phyloP scores from a whole-genome alignment of 371 early-diverging fungal species.

The Syncephalastrum sp. region DNA sequence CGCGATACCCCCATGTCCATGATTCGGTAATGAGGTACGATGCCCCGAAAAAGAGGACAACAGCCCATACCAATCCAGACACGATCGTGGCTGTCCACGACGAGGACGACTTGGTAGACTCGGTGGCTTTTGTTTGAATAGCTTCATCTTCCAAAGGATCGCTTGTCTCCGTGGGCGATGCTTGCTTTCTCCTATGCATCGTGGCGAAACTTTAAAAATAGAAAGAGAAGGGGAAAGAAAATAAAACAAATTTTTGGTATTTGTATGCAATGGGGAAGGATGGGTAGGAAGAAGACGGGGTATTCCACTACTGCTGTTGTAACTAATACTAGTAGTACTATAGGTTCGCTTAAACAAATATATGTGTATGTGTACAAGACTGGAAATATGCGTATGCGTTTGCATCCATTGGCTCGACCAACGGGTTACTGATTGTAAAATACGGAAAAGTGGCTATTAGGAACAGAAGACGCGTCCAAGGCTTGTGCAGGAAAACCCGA shows the following conservation, averaged over 20 bases:
- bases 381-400: too few species aligned
- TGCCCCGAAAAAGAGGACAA: conserved; percentile 52
- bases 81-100: conserved; percentile 7
- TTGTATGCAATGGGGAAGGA: not conserved
- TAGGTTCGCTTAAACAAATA: too few species aligned
- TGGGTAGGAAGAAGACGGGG: too few species aligned
- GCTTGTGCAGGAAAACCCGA: conserved; percentile 11
- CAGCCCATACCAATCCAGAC: conserved; percentile 26
- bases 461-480: conserved; percentile 5
- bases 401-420: too few species aligned
- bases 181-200: conserved; percentile 2
- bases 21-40: conserved; percentile 79
- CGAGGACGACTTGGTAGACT: not conserved
- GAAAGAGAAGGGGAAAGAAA: not conserved
- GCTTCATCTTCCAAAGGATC: too few species aligned
- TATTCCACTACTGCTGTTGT: too few species aligned
- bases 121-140: not conserved
- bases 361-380: too few species aligned
- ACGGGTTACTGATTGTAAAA: conserved; percentile 14
- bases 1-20: conserved; percentile 75
- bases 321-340: too few species aligned
- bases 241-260: not conserved
- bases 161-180: not conserved
- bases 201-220: not conserved
- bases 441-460: conserved; percentile 10